Evolutionary conservation across 2,329 filamentous ascomycete genomes (phyloP).

Genomic region (Fusarium succisae): DNA sequence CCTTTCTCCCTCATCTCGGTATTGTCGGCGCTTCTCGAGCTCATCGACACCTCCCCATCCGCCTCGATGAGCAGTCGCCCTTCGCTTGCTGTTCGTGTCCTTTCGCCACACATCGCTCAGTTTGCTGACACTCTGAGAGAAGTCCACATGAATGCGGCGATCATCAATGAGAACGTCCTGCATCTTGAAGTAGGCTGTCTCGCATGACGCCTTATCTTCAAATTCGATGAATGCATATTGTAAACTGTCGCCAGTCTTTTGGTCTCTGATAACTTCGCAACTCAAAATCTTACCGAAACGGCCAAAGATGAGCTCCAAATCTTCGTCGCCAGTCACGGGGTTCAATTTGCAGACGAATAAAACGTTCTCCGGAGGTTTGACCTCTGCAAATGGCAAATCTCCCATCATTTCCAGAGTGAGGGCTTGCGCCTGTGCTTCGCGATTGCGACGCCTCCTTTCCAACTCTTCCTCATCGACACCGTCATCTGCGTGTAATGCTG

Average conservation of each 20-base stretch:
- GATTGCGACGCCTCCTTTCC: constrained; percentile 83
- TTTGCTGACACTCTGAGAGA: constrained; percentile 92
- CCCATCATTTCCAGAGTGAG: constrained; percentile 98
- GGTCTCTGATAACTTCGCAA: constrained; percentile 95
- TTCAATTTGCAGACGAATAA: constrained; percentile 99
- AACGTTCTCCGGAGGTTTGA: constrained; percentile 96
- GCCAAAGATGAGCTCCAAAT: constrained; percentile 94
- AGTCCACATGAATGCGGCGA: constrained; percentile 97
- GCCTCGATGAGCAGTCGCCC: constrained; percentile 65
- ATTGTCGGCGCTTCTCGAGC: constrained; percentile 91
- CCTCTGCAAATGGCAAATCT: constrained; percentile 95
- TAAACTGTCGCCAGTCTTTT: constrained; percentile 90
- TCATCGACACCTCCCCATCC: constrained; percentile 92
- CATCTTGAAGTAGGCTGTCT: constrained; percentile 98
- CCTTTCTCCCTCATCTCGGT: constrained; percentile 72
- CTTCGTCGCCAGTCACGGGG: constrained; percentile 93
- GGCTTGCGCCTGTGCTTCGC: constrained; percentile 92
- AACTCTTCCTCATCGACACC: constrained; percentile 77
- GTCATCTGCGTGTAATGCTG: constrained; percentile 78
- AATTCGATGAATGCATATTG: constrained; percentile 99
- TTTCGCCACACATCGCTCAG: constrained; percentile 90
- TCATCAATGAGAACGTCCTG: constrained; percentile 97
- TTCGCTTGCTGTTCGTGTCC: constrained; percentile 83
- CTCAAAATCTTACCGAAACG: constrained; percentile 95
- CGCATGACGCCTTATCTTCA: constrained; percentile 89